Conservation (phyloP, 805 yeast species). For the Ogataea zsoltii region DNA sequence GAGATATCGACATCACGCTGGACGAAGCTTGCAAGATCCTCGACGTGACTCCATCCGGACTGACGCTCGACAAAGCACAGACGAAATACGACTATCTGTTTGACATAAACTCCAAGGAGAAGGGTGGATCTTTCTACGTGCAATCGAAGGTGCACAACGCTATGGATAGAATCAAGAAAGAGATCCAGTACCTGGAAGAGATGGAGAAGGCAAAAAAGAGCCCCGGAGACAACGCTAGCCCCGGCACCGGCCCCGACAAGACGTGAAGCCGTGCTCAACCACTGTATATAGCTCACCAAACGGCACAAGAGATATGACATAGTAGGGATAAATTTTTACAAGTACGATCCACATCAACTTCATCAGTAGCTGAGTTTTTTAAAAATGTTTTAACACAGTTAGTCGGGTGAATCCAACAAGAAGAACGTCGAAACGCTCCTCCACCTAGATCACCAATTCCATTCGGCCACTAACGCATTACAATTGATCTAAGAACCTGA, state of each 20-base stretch:
- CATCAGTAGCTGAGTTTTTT: constrained; percentile 1
- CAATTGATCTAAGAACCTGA: constrained; percentile 65
- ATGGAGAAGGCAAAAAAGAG: constrained; percentile 30
- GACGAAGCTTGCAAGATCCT: constrained; percentile 92
- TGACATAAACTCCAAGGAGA: constrained; percentile 86
- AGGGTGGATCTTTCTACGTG: constrained; percentile 92
- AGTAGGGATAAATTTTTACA: background rate
- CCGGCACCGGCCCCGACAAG: background rate
- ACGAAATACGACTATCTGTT: constrained; percentile 79
- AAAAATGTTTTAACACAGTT: constrained; percentile 52
- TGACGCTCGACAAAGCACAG: constrained; percentile 59
- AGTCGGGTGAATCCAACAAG: constrained; percentile 40
- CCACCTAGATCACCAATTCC: constrained; percentile 23
- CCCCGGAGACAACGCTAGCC: constrained; percentile 1
- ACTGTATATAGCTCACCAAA: constrained; percentile 7
- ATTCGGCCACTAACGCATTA: constrained; percentile 39
- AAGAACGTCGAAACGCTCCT: constrained; percentile 30
- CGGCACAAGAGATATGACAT: background rate
- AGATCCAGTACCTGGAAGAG: constrained; percentile 60
- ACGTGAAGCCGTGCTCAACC: background rate
- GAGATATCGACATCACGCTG: constrained; percentile 75
- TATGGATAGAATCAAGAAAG: constrained; percentile 84
- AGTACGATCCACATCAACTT: background rate
- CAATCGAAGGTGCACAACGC: constrained; percentile 95
- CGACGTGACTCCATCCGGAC: constrained; percentile 64